A percentile compares a stretch with the other conserved stretches of the same genome.
phyloP scores from a whole-genome alignment of 345 rosid genomes.

The Rhodamnia rubescens region DNA sequence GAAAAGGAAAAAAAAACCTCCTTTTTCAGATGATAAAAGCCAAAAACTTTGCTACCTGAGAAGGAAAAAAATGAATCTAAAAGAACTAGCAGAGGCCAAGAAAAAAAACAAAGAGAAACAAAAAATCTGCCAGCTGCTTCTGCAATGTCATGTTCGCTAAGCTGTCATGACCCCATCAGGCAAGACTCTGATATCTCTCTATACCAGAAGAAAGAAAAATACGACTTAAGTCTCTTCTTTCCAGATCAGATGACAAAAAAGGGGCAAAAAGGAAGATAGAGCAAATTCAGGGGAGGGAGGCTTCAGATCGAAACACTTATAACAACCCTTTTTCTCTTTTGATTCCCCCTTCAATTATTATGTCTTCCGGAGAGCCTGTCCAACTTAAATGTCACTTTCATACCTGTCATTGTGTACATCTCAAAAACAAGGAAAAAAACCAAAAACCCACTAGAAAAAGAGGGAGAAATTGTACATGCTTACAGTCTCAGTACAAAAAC shows the following conservation, averaged over 20 bases:
- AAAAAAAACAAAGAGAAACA: neutral
- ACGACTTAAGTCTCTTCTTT: slow-evolving; percentile 15
- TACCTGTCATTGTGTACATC: slow-evolving; percentile 1
- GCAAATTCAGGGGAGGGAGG: slow-evolving; percentile 30
- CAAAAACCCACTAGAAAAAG: neutral
- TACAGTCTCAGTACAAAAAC: neutral
- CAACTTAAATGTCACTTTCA: slow-evolving; percentile 30
- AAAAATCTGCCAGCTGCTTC: neutral
- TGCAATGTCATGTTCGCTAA: slow-evolving; percentile 20
- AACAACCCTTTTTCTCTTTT: slow-evolving; percentile 17
- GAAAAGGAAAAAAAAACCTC: neutral
- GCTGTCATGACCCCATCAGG: slow-evolving; percentile 51
- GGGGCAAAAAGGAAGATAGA: slow-evolving; percentile 23
- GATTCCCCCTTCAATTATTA: slow-evolving; percentile 28
- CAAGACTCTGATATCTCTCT: slow-evolving; percentile 10
- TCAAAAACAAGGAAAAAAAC: slow-evolving; percentile 2
- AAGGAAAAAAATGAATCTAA: neutral
- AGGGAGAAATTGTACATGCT: neutral
- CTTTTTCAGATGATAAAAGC: neutral
- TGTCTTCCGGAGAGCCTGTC: slow-evolving; percentile 22
- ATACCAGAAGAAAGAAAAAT: slow-evolving; percentile 6
- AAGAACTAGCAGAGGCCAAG: neutral
- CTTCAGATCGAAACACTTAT: slow-evolving; percentile 9
- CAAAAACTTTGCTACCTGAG: neutral
- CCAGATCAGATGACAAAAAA: slow-evolving; percentile 31